phyloP scores from a whole-genome alignment of 2,329 filamentous ascomycete genomes.

The Rhinocladiella similis region DNA sequence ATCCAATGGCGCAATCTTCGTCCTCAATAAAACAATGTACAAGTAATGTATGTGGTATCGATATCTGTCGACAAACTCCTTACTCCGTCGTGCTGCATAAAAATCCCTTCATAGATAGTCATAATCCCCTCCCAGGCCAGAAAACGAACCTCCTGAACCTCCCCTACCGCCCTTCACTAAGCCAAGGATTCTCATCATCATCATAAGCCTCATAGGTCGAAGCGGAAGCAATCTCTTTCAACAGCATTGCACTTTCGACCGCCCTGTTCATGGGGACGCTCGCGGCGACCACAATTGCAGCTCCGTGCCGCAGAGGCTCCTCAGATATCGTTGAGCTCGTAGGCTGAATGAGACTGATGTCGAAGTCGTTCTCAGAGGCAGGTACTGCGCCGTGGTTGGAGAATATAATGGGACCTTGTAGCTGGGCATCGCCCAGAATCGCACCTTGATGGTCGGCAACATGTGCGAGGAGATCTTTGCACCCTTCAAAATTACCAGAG shows the following conservation, averaged over 20 bases:
- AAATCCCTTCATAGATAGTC: too few relatives aligned
- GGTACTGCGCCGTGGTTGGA: slow-evolving; percentile 7
- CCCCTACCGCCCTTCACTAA: not conserved
- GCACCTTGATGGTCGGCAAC: slow-evolving; percentile 12
- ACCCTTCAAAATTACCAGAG: slow-evolving; percentile 2
- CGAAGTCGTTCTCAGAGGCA: slow-evolving; percentile 2
- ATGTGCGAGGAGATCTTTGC: slow-evolving; percentile 6
- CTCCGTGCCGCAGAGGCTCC: not conserved
- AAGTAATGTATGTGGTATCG: not conserved
- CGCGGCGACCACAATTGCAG: slow-evolving; percentile 9
- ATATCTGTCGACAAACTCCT: not conserved
- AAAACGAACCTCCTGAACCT: not conserved
- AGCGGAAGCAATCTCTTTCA: not conserved
- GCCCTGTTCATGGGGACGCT: not conserved
- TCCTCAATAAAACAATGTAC: not conserved
- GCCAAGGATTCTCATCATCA: slow-evolving; percentile 13
- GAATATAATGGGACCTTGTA: slow-evolving; percentile 11
- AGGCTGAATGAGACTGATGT: slow-evolving; percentile 4
- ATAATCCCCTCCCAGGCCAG: too few relatives aligned
- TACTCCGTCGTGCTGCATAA: too few relatives aligned
- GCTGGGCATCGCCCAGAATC: not conserved
- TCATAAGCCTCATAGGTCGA: slow-evolving; percentile 2
- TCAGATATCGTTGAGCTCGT: not conserved
- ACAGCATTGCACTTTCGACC: not conserved
- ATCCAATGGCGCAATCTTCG: slow-evolving; percentile 1